These are phyloP conservation scores for Aphanomyces stellatus DNA, from an alignment of 352 stramenopile species.

Conservation along the genomic window DNA sequence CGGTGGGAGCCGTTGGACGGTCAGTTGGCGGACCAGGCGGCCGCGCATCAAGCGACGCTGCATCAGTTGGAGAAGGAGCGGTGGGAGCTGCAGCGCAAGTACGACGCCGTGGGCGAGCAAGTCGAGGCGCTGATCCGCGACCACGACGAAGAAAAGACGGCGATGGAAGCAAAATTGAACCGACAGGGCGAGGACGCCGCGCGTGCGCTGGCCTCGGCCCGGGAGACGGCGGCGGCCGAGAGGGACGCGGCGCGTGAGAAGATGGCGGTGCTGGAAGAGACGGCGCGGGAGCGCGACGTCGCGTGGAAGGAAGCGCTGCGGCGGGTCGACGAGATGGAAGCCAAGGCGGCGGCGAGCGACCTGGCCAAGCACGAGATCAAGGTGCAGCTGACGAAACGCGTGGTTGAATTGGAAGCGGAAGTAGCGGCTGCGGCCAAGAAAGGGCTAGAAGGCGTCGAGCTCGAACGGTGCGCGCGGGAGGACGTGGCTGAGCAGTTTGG, in stretches of 20 bases:
- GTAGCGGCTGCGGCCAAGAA: background rate
- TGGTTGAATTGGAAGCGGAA: background rate
- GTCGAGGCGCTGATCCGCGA: conserved; percentile 70
- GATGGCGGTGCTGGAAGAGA: background rate
- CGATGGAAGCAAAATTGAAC: background rate
- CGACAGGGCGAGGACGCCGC: background rate
- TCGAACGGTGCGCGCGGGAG: background rate
- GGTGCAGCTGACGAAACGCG: conserved; percentile 1
- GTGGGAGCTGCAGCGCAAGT: conserved; percentile 48
- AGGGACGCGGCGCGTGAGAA: background rate
- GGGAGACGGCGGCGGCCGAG: background rate
- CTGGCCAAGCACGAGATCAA: background rate
- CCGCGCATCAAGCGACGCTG: conserved; percentile 22
- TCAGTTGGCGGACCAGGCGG: conserved; percentile 32
- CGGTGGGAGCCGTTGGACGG: conserved; percentile 38
- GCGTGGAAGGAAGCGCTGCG: background rate
- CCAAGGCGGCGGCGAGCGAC: background rate
- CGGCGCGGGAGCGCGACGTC: background rate
- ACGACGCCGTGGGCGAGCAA: conserved; percentile 62
- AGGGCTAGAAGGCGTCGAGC: background rate
- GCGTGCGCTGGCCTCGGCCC: background rate
- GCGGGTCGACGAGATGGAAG: background rate
- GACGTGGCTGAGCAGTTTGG: background rate
- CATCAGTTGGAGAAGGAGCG: conserved; percentile 37
- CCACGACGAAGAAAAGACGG: conserved; percentile 26